Conservation (phyloP, 257 asterid species). For the Primulina huaijiensis region DNA sequence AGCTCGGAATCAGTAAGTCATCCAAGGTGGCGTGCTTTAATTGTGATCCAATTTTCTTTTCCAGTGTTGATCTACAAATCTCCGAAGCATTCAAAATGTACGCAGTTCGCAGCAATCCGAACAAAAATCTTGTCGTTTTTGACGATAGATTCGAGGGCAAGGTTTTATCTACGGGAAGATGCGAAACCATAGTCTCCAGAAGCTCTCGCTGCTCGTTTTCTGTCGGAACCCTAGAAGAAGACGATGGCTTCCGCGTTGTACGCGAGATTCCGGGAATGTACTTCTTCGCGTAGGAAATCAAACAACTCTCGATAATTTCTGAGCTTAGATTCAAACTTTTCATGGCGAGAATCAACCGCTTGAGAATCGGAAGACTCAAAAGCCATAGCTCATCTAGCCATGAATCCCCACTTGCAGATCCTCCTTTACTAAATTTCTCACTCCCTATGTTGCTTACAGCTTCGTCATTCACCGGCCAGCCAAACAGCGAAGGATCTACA, state of each 20-base stretch:
- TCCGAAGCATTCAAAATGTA: constrained; percentile 78
- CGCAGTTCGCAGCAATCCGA: constrained; percentile 76
- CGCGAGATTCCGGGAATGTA: constrained; percentile 84
- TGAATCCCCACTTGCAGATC: constrained; percentile 39
- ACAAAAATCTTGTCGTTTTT: constrained; percentile 49
- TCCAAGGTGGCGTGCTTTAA: constrained; percentile 82
- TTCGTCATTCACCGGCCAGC: constrained; percentile 88
- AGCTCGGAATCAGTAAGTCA: constrained; percentile 88
- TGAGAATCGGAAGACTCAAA: constrained; percentile 55
- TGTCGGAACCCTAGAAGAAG: constrained; percentile 48
- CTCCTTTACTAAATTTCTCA: constrained; percentile 25
- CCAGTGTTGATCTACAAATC: constrained; percentile 51
- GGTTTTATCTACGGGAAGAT: constrained; percentile 58
- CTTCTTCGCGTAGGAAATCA: constrained; percentile 69
- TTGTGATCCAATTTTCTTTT: constrained; percentile 86
- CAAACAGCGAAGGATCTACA: constrained; percentile 78
- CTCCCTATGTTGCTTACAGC: constrained; percentile 20
- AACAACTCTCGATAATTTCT: constrained; percentile 78
- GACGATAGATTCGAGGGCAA: constrained; percentile 31
- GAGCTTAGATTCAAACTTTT: constrained; percentile 52
- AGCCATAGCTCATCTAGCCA: constrained; percentile 76
- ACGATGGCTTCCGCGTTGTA: constrained; percentile 49
- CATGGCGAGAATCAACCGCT: constrained; percentile 64
- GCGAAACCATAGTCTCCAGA: constrained; percentile 60
- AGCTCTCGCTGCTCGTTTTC: constrained; percentile 87